phyloP scores from a whole-genome alignment of 2,329 filamentous ascomycete species.

The Helicocarpus griseus region DNA sequence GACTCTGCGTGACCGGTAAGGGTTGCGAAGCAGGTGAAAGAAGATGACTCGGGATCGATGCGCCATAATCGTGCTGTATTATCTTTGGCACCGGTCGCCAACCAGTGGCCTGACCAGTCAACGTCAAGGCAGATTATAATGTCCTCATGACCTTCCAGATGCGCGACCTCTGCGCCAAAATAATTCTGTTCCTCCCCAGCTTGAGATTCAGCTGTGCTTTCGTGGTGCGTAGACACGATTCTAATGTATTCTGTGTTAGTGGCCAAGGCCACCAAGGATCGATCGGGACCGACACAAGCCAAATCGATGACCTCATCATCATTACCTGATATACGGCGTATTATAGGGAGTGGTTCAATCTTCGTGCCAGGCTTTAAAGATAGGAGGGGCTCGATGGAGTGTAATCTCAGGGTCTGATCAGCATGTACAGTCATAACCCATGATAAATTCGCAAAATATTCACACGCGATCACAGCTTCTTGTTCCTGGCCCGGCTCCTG shows the following conservation, averaged over 20 bases:
- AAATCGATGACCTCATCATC: constrained; percentile 97
- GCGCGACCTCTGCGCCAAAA: constrained; percentile 80
- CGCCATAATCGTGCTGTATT: constrained; percentile 89
- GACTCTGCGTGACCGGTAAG: constrained; percentile 94
- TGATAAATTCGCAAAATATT: constrained; percentile 55
- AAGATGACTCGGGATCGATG: constrained; percentile 63
- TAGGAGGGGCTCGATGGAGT: constrained; percentile 41
- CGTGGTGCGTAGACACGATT: constrained; percentile 55
- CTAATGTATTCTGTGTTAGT: constrained; percentile 93
- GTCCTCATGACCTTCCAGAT: constrained; percentile 84
- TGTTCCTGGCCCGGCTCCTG: constrained; percentile 53
- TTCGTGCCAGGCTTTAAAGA: constrained; percentile 30
- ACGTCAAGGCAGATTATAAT: constrained; percentile 91
- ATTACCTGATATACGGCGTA: constrained; percentile 82
- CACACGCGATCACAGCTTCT: constrained; percentile 60
- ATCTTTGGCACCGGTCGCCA: constrained; percentile 92
- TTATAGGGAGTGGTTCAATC: constrained; percentile 50
- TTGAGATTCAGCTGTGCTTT: constrained; percentile 15
- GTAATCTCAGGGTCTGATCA: constrained; percentile 77
- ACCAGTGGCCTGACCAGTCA: constrained; percentile 95
- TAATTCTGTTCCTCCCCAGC: constrained; percentile 42
- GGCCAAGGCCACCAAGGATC: constrained; percentile 74
- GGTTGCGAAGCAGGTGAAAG: constrained; percentile 68
- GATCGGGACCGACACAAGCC: constrained; percentile 71
- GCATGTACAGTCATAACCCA: constrained; percentile 75